A percentile compares a stretch with the other conserved stretches of the same genome.
Evolutionary conservation across 2,329 filamentous ascomycete genomes (phyloP).

Genomic region (Purpureocillium takamizusanense): DNA sequence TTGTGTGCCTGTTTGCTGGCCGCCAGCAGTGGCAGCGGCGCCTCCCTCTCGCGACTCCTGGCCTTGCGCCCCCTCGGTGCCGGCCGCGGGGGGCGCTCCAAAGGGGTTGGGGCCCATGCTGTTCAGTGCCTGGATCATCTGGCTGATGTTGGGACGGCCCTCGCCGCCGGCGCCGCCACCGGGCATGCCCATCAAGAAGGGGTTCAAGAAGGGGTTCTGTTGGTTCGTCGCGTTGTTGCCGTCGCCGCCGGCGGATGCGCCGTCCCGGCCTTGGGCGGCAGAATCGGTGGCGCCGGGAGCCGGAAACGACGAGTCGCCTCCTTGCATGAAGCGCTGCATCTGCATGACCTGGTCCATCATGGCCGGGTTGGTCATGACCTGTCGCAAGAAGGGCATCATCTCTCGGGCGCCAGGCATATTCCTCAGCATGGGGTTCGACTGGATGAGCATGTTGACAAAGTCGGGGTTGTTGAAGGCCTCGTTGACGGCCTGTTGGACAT

Average conservation of each 20-base stretch:
- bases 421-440: slow-evolving; percentile 76
- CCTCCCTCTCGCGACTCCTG: slow-evolving; percentile 15
- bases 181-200: slow-evolving; percentile 18
- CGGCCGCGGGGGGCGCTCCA: slow-evolving; percentile 9
- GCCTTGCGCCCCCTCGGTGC: slow-evolving; percentile 18
- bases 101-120: slow-evolving; percentile 25
- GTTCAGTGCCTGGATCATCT: slow-evolving; percentile 17
- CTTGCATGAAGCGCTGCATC: slow-evolving; percentile 65
- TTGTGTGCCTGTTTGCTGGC: slow-evolving; percentile 6
- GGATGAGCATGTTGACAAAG: slow-evolving; percentile 90
- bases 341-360: slow-evolving; percentile 74
- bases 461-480: slow-evolving; percentile 93
- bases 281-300: slow-evolving; percentile 88
- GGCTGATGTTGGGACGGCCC: slow-evolving; percentile 12
- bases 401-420: slow-evolving; percentile 69
- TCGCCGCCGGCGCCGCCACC: slow-evolving; percentile 10
- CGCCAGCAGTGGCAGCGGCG: slow-evolving; percentile 12
- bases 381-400: slow-evolving; percentile 79
- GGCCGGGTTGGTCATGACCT: slow-evolving; percentile 88
- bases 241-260: slow-evolving; percentile 17
- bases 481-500: slow-evolving; percentile 79
- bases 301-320: slow-evolving; percentile 59
- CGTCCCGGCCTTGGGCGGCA: slow-evolving; percentile 48
- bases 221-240: slow-evolving; percentile 13
- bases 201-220: slow-evolving; percentile 35